These are phyloP conservation scores for Sparassis latifolia DNA, from an alignment of 1,284 basidiomycete species.

Conservation along the genomic window DNA sequence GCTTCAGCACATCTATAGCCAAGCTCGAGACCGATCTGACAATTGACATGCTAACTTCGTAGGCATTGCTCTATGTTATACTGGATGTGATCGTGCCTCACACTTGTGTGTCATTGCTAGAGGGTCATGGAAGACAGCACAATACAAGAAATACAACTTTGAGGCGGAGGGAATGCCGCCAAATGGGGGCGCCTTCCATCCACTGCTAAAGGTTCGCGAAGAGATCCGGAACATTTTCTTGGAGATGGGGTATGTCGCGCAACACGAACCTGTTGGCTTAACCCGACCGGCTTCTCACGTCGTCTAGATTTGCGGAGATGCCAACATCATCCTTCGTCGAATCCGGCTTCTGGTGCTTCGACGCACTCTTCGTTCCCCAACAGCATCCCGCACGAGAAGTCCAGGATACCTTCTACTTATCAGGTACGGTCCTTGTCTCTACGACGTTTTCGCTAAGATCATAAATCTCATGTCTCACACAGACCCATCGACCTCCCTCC, in stretches of 20 bases:
- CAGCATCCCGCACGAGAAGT: constrained; percentile 98
- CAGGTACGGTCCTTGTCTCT: constrained; percentile 46
- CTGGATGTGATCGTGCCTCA: neutral
- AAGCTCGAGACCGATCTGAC: constrained; percentile 99
- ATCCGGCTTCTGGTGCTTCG: constrained; percentile 99
- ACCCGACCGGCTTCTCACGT: neutral
- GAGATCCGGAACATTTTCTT: constrained; percentile 98
- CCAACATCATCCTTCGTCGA: constrained; percentile 98
- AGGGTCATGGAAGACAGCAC: constrained; percentile 86
- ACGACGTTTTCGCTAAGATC: neutral
- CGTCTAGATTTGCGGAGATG: constrained; percentile 94
- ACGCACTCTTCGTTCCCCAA: constrained; percentile 97
- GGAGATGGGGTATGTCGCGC: constrained; percentile 85
- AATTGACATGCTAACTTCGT: constrained; percentile 92
- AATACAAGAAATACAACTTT: constrained; percentile 99
- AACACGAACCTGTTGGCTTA: neutral
- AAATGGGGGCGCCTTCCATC: constrained; percentile 89
- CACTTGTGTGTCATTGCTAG: constrained; percentile 32
- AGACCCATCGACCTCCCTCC: constrained; percentile 81
- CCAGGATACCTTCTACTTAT: constrained; percentile 99
- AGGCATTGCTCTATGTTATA: constrained; percentile 10
- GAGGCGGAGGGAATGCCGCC: constrained; percentile 92
- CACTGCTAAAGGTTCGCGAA: constrained; percentile 95
- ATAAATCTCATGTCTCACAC: constrained; percentile 4
- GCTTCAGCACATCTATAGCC: constrained; percentile 89